A percentile compares a stretch with the other conserved stretches of the same genome.
Evolutionary conservation across 192 early-diverging fungal genomes (phyloP).

Genomic region (Rhizoclosmatium sp.): DNA sequence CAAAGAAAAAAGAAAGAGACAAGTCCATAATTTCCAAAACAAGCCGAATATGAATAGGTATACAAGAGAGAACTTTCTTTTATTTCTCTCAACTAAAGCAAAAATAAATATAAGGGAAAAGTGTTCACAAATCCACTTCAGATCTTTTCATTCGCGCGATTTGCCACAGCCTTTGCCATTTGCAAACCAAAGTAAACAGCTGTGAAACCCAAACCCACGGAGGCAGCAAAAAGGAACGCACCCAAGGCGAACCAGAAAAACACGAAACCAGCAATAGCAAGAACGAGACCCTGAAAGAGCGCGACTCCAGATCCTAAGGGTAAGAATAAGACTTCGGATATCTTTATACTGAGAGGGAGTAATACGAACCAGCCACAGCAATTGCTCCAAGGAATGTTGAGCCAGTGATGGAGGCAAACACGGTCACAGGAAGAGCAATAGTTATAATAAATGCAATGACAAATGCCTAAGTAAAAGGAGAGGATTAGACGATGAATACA

Average conservation of each 20-base stretch:
- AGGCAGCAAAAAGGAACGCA: slow-evolving; percentile 9
- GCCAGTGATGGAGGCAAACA: slow-evolving; percentile 28
- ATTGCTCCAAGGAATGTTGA: slow-evolving; percentile 20
- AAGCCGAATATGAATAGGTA: background rate
- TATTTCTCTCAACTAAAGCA: too few species aligned
- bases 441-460: background rate
- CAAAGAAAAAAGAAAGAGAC: background rate
- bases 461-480: slow-evolving; percentile 8
- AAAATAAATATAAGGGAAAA: too few species aligned
- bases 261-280: slow-evolving; percentile 30
- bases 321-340: background rate
- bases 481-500: background rate
- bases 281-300: slow-evolving; percentile 30
- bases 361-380: slow-evolving; percentile 16
- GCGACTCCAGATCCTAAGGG: slow-evolving; percentile 20
- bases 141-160: background rate
- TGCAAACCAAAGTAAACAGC: slow-evolving; percentile 6
- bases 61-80: background rate
- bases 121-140: too few species aligned
- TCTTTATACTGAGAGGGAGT: background rate
- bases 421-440: slow-evolving; percentile 13
- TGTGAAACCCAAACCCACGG: background rate
- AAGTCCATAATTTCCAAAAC: background rate
- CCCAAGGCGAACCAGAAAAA: slow-evolving; percentile 36
- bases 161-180: slow-evolving; percentile 20